phyloP scores from a whole-genome alignment of 768 basidiomycete genomes.

The Phanerochaete sordida region DNA sequence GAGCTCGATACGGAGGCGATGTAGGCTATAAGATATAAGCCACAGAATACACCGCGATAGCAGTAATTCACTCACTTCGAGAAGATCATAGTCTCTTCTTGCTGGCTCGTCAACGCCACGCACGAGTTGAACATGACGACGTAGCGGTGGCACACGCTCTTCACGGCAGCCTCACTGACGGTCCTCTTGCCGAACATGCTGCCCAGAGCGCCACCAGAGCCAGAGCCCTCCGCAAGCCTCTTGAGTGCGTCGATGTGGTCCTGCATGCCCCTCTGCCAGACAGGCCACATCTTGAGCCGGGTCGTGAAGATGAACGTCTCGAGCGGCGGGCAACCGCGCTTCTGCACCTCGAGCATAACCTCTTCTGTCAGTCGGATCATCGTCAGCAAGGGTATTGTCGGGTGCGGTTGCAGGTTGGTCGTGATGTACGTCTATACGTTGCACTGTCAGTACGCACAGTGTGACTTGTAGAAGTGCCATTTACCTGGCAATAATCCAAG shows the following conservation, averaged over 20 bases:
- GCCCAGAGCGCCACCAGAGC: neutral
- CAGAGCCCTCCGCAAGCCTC: constrained; percentile 66
- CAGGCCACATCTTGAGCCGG: constrained; percentile 88
- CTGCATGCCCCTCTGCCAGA: constrained; percentile 87
- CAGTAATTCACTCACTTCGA: constrained; percentile 82
- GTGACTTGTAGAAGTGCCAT: neutral
- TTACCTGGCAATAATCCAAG: constrained; percentile 77
- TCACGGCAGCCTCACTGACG: constrained; percentile 8
- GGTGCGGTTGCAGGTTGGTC: constrained; percentile 65
- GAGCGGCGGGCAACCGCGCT: constrained; percentile 73
- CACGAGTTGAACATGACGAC: constrained; percentile 78
- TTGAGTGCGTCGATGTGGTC: constrained; percentile 81
- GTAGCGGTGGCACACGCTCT: constrained; percentile 55
- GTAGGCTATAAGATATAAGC: constrained; percentile 47
- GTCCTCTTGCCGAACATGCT: neutral
- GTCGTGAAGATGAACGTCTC: constrained; percentile 79
- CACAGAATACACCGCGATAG: neutral
- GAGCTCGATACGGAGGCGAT: constrained; percentile 82
- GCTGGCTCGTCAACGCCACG: constrained; percentile 74
- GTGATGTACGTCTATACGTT: constrained; percentile 59
- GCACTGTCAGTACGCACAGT: neutral
- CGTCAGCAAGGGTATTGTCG: constrained; percentile 73
- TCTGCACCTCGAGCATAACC: constrained; percentile 70
- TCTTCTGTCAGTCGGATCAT: constrained; percentile 92
- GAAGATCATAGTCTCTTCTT: constrained; percentile 96